Conservation (phyloP, 1,139 yeast genomes). For the Lizanozyma gosingica region DNA sequence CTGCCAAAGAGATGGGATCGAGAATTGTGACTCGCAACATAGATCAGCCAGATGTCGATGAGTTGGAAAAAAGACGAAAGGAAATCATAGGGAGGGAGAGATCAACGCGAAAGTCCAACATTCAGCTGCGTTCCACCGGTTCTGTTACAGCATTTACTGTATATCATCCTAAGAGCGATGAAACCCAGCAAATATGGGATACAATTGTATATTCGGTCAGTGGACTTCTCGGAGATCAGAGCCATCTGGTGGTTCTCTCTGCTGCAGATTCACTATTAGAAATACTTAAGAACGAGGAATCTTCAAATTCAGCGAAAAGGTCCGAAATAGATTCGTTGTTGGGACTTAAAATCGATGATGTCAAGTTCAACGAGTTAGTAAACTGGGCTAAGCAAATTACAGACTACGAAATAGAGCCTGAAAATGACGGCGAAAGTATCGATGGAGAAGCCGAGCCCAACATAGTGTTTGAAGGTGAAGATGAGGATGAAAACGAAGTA, state of each 20-base stretch:
- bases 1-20: conserved; percentile 63
- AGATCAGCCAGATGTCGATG: conserved; percentile 1
- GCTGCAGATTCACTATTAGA: conserved; percentile 63
- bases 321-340: conserved; percentile 31
- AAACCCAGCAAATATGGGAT: conserved; percentile 20
- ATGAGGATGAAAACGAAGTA: conserved; percentile 13
- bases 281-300: conserved; percentile 41
- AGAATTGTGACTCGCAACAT: conserved; percentile 16
- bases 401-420: conserved; percentile 34
- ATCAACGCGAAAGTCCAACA: conserved; percentile 8
- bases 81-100: conserved; percentile 6
- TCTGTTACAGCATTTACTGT: conserved; percentile 13
- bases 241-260: conserved; percentile 39
- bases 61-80: conserved; percentile 4
- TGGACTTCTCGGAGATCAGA: conserved; percentile 24
- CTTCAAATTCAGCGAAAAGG: conserved; percentile 22
- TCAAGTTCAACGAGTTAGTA: conserved; percentile 44
- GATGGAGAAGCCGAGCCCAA: conserved; percentile 14
- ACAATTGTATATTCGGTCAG: conserved; percentile 22
- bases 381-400: conserved; percentile 46
- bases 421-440: conserved; percentile 2
- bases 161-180: conserved; percentile 19
- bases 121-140: conserved; percentile 9
- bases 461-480: conserved; percentile 21
- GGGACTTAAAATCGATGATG: conserved; percentile 33